Base-by-base conservation (phyloP, 2,329 filamentous ascomycete genomes). In the Scedosporium minutisporum region DNA sequence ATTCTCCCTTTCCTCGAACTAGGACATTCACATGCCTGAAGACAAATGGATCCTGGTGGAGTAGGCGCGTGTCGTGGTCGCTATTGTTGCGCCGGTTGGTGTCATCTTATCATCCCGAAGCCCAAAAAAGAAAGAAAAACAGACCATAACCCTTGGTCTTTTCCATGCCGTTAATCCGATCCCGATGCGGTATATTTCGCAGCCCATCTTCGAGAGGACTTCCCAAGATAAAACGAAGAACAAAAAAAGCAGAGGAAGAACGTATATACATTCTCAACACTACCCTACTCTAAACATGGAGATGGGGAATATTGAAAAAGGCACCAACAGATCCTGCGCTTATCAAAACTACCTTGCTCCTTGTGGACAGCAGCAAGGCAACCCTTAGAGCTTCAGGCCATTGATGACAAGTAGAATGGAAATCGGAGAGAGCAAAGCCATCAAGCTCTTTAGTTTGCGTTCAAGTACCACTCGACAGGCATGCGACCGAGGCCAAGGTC, bases 401-500 rank as follows among this genome's bases (percentile, higher is more conserved):
- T 5, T 18, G 33, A 29, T 29, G 14, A 29, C 25, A 29, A 57
- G 18, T 6, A 42, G 48, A 61, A 57, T 16, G 33, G 51, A 57
- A 57, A 57, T 29, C 25, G n/a, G 42, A 9, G 59, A n/a, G 27
- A 51, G 23, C 18, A 51, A 42, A 41, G 29, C 33, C 27, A 38
- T 9, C 9, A 6, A 57, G 38, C 18, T 21, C 25, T 14, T 21
- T 59, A 64, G 70, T 74, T 75, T 68, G 71, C 60, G 60, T 74
- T 76, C 71, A 82, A 82, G 62, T 69, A 78, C 81, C 82, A 85
- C 33, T 69, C 68, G 60, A 77, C 72, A 3, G 67, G 58, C 38
- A 67, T 67, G 62, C 80, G 77, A 29, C 82, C 82, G 41, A 72
- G 69, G 23, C 67, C 74, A n/a, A 80, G 72, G 27, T 73, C 70